A percentile compares a stretch with the other conserved stretches of the same genome.
Evolutionary conservation across 208 protist genomes (phyloP).

Genomic region (Acanthamoeba royreba): DNA sequence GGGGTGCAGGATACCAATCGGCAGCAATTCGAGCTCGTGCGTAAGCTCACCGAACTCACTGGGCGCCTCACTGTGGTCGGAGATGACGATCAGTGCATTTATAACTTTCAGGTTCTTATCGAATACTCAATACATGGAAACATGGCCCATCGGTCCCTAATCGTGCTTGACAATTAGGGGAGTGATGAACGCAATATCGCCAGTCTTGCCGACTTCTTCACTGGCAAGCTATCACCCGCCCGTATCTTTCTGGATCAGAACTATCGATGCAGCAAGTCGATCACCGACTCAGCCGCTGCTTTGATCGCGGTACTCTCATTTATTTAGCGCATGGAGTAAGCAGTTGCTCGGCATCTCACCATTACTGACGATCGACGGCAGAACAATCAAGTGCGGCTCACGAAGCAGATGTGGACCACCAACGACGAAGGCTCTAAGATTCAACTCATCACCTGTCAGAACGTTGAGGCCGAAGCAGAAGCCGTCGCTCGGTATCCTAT

Average conservation of each 20-base stretch:
- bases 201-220: background rate
- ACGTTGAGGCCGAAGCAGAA: background rate
- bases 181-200: background rate
- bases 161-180: too few species aligned
- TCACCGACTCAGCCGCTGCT: background rate
- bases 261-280: background rate
- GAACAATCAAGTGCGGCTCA: background rate
- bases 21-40: background rate
- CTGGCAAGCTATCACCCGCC: background rate
- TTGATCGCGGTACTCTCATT: background rate
- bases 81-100: slow-evolving; percentile 28
- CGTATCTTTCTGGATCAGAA: background rate
- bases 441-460: background rate
- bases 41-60: background rate
- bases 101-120: background rate
- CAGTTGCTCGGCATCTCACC: background rate
- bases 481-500: background rate
- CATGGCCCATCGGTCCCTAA: too few species aligned
- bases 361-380: too few species aligned
- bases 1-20: slow-evolving; percentile 25
- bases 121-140: too few species aligned
- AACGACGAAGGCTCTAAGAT: background rate
- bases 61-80: background rate
- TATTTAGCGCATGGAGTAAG: background rate
- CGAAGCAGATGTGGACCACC: background rate